Base-by-base conservation (phyloP, 371 early-diverging fungal species). In the Rhizopus sp. region DNA sequence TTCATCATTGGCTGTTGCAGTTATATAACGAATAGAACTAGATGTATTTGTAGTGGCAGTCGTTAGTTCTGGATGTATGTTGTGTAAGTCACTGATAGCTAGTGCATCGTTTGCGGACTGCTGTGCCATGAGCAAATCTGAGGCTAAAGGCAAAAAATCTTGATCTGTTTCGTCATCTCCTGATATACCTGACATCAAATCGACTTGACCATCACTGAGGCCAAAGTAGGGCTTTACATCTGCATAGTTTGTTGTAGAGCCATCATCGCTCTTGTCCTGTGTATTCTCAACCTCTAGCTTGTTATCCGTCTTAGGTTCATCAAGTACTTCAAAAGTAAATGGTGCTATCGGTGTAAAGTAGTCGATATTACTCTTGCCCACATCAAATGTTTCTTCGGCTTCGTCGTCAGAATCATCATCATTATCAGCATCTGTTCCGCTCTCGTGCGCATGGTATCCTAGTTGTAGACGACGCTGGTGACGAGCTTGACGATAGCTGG, bases 281-380 rank as follows among this genome's bases (percentile, higher is more conserved):
- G 44, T 55, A 10, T 17, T 53, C 29, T 31, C 10, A 30, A 35
- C 15, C 0, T 29, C 23, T 10, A 42, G n/a, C 3, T 54, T 58
- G 5, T 23, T 40, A 13, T 38, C 17, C 48, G 7, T 37, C 30
- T 16, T 23, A 38, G 12, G 53, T 7, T 42, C 46, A 33, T 71
- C 64, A n/a, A 58, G 47, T 0, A 72, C 62, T 29, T 63, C 41
- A 16, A 48, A 60, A 12, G 68, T 41, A 38, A 63, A 77, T 0
- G 77, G 77, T 12, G 78, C 78, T 48, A 66, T 37, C 4, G 72
- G 66, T n/a, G 78, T 70, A 23, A 75, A 75, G 16, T 75, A 75
- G 50, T 75, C 76, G 6, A 73, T 45, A n/a, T n/a, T n/a, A 10
- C 48, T 2, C 0, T 15, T 30, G 5, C 29, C 39, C 1, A 46